These are phyloP conservation scores for Penicillium sp. DNA, from an alignment of 2,329 filamentous ascomycete species.

Conservation along the genomic window DNA sequence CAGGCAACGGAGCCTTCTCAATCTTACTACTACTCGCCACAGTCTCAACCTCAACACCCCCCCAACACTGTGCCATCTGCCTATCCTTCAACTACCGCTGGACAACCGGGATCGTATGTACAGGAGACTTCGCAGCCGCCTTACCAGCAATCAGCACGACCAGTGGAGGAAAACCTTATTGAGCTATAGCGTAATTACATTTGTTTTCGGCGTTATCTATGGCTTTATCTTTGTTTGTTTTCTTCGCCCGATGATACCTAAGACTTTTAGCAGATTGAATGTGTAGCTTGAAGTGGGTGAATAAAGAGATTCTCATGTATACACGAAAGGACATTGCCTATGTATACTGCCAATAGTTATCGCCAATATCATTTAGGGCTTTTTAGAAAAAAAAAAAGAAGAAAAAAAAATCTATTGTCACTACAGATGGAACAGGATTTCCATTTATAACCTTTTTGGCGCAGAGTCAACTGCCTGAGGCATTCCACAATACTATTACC, in stretches of 20 bases:
- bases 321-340: neutral
- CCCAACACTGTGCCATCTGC: slow-evolving; percentile 12
- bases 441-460: neutral
- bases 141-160: slow-evolving; percentile 19
- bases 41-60: slow-evolving; percentile 13
- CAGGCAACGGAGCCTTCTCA: slow-evolving; percentile 19
- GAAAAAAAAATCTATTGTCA: too few relatives aligned
- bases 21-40: slow-evolving; percentile 23
- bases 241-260: slow-evolving; percentile 25
- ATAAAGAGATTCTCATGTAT: neutral
- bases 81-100: slow-evolving; percentile 18
- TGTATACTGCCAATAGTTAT: neutral
- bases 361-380: neutral
- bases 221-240: slow-evolving; percentile 4
- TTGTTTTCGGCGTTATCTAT: slow-evolving; percentile 3
- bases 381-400: neutral
- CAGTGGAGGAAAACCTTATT: slow-evolving; percentile 29
- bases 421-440: neutral
- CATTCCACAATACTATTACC: slow-evolving; percentile 12
- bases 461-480: neutral
- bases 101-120: slow-evolving; percentile 23
- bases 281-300: slow-evolving; percentile 7
- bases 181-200: slow-evolving; percentile 23
- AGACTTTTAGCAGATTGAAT: slow-evolving; percentile 15
- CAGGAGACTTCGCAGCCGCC: slow-evolving; percentile 17